Percentiles rank a stretch among this genome's conserved stretches.
Evolutionary conservation across 306 rosid species (phyloP).

Genomic region (Betula pendula): DNA sequence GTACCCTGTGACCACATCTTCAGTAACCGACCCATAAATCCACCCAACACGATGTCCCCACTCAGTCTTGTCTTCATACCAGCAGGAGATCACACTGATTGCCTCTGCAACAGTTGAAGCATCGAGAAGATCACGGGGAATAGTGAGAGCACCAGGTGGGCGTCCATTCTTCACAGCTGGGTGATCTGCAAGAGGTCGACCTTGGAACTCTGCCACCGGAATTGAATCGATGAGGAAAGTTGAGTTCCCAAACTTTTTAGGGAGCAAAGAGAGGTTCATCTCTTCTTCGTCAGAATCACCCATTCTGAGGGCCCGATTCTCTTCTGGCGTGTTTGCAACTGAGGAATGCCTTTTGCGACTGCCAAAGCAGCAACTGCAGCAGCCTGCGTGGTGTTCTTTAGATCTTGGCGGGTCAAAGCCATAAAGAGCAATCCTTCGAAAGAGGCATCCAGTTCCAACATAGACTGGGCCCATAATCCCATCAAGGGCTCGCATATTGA

Average conservation of each 20-base stretch:
- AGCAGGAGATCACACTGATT: slow-evolving; percentile 90
- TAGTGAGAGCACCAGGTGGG: slow-evolving; percentile 82
- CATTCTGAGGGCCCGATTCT: slow-evolving; percentile 76
- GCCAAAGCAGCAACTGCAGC: slow-evolving; percentile 72
- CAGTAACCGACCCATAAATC: slow-evolving; percentile 98
- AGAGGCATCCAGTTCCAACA: slow-evolving; percentile 95
- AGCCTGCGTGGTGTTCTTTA: slow-evolving; percentile 65
- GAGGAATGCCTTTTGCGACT: slow-evolving; percentile 56
- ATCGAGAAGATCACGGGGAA: slow-evolving; percentile 84
- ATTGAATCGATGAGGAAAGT: slow-evolving; percentile 84
- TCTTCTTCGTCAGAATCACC: slow-evolving; percentile 90
- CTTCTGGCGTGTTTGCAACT: slow-evolving; percentile 52
- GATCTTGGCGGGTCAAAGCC: slow-evolving; percentile 96
- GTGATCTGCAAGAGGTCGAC: slow-evolving; percentile 98
- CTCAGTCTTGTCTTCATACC: slow-evolving; percentile 97
- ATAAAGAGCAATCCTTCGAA: slow-evolving; percentile 83
- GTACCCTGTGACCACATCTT: slow-evolving; percentile 95
- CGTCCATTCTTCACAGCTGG: slow-evolving; percentile 96
- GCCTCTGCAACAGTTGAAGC: slow-evolving; percentile 97
- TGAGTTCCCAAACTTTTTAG: slow-evolving; percentile 93
- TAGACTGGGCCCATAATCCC: slow-evolving; percentile 98
- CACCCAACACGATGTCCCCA: slow-evolving; percentile 98
- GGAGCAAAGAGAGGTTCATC: slow-evolving; percentile 76
- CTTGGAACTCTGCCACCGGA: slow-evolving; percentile 94
- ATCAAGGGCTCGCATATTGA: slow-evolving; percentile 97